Evolutionary conservation across 495 filamentous ascomycete genomes (phyloP), one percentile per base, ranked within the genome.

Genomic region (Achaetomiella virescens): DNA sequence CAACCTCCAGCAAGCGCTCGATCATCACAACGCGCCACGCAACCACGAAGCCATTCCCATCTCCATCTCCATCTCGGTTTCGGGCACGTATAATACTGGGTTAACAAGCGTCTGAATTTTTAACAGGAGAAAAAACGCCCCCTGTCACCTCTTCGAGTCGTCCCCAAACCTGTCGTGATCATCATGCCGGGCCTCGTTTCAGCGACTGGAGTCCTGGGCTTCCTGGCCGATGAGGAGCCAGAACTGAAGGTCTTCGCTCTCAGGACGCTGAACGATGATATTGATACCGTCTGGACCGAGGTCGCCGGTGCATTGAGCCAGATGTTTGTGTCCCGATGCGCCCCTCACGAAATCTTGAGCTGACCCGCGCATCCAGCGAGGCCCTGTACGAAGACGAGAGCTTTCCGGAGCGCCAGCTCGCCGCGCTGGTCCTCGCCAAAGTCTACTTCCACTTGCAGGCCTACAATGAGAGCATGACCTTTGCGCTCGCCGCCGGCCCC

Each of bases 381-480:
- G 91, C 89, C 45, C 83, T 99, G 35, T 97, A 95, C 72, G 95
- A 99, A 79, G 91, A 97, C 75, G 88, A 96, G 57, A 78, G 79
- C 48, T 99, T 99, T 64, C 87, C 93, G 15, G 87, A 99, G 67
- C 88, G 93, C 62, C 88, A 91, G 67, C 84, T 97, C 41, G 95
- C 95, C 52, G 92, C 95, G 52, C 78, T 99, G 27, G 91, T 99
- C 46, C 87, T 91, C 48, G 87, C 95, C 56, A 97, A 97, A 78
- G 90, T 97, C 60, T 99, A 97, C 73, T 99, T 97, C 69, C 92
- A 99, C 67, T 84, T 99, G 44, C 89, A 95, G 74, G 95, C 95
- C 72, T 97, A 97, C 75, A 91, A 97, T 67, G 93, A 97, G 79
- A 96, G 91, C 71, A 97, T 99, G 95, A 86, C 88, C 21, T 96